Evolutionary conservation across 2,329 filamentous ascomycete species (phyloP).

Genomic region (Escovopsis sp.): DNA sequence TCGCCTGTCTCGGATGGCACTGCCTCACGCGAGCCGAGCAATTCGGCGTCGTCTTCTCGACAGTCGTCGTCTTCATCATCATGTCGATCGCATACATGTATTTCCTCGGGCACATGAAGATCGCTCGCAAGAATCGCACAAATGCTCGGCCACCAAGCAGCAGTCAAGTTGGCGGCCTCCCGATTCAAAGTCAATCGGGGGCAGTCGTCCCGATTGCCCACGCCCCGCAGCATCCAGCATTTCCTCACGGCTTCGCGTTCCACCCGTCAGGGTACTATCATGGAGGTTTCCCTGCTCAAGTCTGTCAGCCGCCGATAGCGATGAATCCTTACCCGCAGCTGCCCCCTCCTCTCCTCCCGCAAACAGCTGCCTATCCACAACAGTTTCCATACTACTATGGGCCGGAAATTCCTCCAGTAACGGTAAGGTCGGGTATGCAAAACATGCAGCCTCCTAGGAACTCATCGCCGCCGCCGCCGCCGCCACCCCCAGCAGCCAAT

Average conservation of each 20-base stretch:
- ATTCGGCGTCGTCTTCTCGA: constrained; percentile 25
- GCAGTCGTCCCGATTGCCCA: background rate
- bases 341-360: background rate
- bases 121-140: constrained; percentile 2
- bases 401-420: background rate
- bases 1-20: constrained; percentile 20
- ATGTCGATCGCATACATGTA: constrained; percentile 20
- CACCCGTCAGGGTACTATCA: constrained; percentile 3
- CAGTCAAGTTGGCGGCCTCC: constrained; percentile 1
- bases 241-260: constrained; percentile 1
- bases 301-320: background rate
- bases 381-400: background rate
- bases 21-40: constrained; percentile 24
- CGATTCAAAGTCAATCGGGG: background rate
- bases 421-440: background rate
- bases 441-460: background rate
- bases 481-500: background rate
- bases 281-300: background rate
- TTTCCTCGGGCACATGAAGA: constrained; percentile 15
- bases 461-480: background rate
- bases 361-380: background rate
- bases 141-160: constrained; percentile 5
- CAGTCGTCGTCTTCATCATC: constrained; percentile 15
- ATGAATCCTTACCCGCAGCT: background rate
- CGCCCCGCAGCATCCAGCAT: background rate